Base-by-base conservation (phyloP, 345 rosid genomes). In the Aquilaria yunnanensis region DNA sequence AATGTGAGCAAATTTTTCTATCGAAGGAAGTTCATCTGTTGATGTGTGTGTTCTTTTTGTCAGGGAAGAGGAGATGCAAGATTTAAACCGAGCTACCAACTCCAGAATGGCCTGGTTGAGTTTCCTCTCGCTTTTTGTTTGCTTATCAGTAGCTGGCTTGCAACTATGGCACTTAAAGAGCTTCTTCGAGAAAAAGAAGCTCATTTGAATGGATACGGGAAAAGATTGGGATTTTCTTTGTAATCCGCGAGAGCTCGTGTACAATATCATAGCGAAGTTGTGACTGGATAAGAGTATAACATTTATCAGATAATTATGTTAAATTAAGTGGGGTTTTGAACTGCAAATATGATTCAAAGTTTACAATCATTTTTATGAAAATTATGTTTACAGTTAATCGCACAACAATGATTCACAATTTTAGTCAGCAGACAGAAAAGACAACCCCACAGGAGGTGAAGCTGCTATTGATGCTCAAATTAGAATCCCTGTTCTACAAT, bases 21-120 rank as follows among this genome's bases (percentile, higher is more conserved):
- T 43, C 32, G 14, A 8, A 30, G 10, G 11, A 52, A n/a, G 6
- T 60, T 56, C 54, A n/a, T 48, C 10, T 14, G 58, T 16, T 69
- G 37, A 11, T 34, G 48, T 10, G 9, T 41, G 9, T 5, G n/a
- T 10, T 67, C 43, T 59, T 46, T 3, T 46, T 65, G 2, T 43
- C 89, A 90, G 97, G 69, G 99, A 90, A 80, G 91, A 83, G 56
- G 88, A 90, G 78, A 94, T 90, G 99, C 93, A 88, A 76, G 91
- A 81, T 5, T 72, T 94, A 67, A 94, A 86, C 76, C 70, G 64
- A 54, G 68, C 81, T 6, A 94, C 99, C 0, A 88, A 85, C 74
- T 51, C 81, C 8, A 90, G 69, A 67, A 94, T 94, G 99, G 92
- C 84, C 12, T 79, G 83, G 89, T 69, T 94, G 55, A 81, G 96